Conservation (phyloP, 805 yeast species). For the Saturnispora hagleri region DNA sequence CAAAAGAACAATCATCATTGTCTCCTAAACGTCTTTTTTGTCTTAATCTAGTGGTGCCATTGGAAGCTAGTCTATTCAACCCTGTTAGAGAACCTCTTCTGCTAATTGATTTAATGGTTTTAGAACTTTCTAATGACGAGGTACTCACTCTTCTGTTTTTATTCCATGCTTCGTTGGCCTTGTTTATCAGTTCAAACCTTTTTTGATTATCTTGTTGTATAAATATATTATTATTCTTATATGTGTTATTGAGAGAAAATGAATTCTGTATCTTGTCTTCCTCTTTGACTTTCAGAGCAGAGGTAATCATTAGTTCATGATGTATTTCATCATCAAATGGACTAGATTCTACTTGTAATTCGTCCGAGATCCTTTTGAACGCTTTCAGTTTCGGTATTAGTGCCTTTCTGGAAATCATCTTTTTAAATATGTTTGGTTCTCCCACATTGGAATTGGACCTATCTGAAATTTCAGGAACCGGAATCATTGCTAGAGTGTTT, state of each 20-base stretch:
- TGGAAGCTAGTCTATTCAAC: background rate
- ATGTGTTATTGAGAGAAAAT: background rate
- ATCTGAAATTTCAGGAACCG: background rate
- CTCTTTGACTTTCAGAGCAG: conserved; percentile 22
- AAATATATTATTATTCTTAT: background rate
- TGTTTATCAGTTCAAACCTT: conserved; percentile 27
- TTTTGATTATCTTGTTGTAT: conserved; percentile 20
- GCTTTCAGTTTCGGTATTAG: conserved; percentile 29
- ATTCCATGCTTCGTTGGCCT: conserved; percentile 31
- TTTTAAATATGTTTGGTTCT: conserved; percentile 22
- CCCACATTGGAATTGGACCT: background rate
- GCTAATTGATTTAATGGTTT: conserved; percentile 5
- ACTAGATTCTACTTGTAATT: conserved; percentile 26
- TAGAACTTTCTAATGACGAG: conserved; percentile 11
- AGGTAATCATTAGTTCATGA: conserved; percentile 28
- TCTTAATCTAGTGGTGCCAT: background rate
- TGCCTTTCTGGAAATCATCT: conserved; percentile 21
- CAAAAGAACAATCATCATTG: background rate
- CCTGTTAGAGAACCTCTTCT: conserved; percentile 5
- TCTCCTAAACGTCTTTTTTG: background rate
- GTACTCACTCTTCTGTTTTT: conserved; percentile 17
- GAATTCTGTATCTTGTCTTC: background rate
- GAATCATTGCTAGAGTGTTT: background rate
- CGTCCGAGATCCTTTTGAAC: conserved; percentile 27
- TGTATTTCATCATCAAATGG: conserved; percentile 29